A percentile compares a stretch with the other conserved stretches of the same genome.
Conservation (phyloP, 257 asterid species). For the Fraxinus excelsior region DNA sequence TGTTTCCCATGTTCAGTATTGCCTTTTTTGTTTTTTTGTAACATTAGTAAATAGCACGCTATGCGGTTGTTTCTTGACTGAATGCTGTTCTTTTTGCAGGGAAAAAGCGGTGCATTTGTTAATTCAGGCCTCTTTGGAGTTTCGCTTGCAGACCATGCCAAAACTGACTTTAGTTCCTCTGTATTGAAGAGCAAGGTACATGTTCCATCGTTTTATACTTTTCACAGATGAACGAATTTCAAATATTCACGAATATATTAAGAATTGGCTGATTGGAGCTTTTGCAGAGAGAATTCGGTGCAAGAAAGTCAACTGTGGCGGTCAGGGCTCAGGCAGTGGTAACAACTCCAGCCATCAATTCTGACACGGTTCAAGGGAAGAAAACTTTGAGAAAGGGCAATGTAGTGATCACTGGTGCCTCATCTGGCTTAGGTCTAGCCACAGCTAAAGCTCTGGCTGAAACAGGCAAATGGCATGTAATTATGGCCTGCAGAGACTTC, state of each 20-base stretch:
- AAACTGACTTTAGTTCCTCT: constrained; percentile 47
- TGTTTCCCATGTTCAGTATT: neutral
- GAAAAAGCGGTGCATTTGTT: constrained; percentile 49
- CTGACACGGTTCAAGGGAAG: constrained; percentile 55
- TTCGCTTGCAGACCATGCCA: constrained; percentile 57
- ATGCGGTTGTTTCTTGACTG: neutral
- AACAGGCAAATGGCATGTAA: constrained; percentile 81
- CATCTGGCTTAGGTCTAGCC: constrained; percentile 87
- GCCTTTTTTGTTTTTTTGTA: neutral
- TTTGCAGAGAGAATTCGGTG: constrained; percentile 37
- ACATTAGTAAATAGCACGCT: neutral
- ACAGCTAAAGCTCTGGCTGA: constrained; percentile 82
- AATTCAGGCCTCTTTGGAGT: constrained; percentile 74
- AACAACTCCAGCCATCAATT: constrained; percentile 55
- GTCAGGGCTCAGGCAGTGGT: constrained; percentile 59
- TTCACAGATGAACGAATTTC: neutral
- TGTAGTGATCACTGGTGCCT: constrained; percentile 78
- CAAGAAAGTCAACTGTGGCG: constrained; percentile 28
- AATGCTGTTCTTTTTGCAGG: constrained; percentile 37
- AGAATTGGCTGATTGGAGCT: neutral
- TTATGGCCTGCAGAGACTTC: constrained; percentile 95
- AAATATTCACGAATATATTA: neutral
- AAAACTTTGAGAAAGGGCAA: constrained; percentile 75
- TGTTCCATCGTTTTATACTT: neutral
- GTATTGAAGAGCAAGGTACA: constrained; percentile 56